Conservation (phyloP, 2,329 filamentous ascomycete genomes). For the Colletotrichum zoysiae region DNA sequence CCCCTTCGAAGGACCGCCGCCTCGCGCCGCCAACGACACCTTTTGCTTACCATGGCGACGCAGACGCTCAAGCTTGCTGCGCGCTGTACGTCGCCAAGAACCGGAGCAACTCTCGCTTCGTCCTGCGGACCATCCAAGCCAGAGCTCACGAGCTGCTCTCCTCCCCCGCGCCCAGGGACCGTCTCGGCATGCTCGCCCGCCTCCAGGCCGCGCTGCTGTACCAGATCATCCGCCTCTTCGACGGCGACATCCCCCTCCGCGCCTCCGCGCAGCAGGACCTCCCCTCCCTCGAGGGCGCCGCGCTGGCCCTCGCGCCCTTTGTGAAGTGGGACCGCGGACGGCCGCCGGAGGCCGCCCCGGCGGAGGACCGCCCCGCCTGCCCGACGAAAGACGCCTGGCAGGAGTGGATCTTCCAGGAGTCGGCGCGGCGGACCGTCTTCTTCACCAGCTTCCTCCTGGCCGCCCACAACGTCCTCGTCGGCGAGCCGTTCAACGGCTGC, state of each 20-base stretch:
- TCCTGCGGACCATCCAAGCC: constrained; percentile 62
- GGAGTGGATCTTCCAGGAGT: constrained; percentile 66
- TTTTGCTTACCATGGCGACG: background rate
- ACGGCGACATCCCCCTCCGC: constrained; percentile 54
- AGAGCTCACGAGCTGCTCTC: constrained; percentile 58
- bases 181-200: constrained; percentile 52
- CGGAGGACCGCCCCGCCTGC: constrained; percentile 54
- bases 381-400: constrained; percentile 61
- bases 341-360: constrained; percentile 34
- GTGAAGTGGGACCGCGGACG: constrained; percentile 49
- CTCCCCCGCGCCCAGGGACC: constrained; percentile 48
- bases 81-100: constrained; percentile 66
- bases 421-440: constrained; percentile 64
- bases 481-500: constrained; percentile 45
- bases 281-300: constrained; percentile 50
- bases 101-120: constrained; percentile 58
- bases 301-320: constrained; percentile 50
- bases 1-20: too few relatives aligned
- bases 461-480: constrained; percentile 52
- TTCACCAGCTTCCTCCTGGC: constrained; percentile 61
- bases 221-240: constrained; percentile 60
- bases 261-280: constrained; percentile 49
- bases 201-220: constrained; percentile 60
- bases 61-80: constrained; percentile 66
- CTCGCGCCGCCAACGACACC: too few relatives aligned